phyloP scores from a whole-genome alignment of 441 rosid genomes.

The Bruguiera hainesii region DNA sequence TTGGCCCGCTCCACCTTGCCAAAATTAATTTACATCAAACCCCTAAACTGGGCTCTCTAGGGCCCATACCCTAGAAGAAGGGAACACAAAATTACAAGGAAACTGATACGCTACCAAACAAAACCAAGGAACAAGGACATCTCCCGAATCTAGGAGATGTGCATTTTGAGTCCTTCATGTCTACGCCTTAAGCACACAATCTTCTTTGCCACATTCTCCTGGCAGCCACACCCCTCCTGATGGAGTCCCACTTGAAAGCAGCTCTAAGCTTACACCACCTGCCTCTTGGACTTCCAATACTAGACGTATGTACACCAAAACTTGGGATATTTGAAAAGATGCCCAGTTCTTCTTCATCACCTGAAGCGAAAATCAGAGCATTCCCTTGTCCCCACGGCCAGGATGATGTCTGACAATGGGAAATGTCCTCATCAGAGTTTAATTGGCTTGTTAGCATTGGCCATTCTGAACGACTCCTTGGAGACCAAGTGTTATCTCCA shows the following conservation, averaged over 20 bases:
- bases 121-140: too few species aligned
- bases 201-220: slow-evolving; percentile 31
- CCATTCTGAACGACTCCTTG: slow-evolving; percentile 10
- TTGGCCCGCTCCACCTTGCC: neutral
- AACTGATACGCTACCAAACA: too few species aligned
- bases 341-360: slow-evolving; percentile 16
- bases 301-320: slow-evolving; percentile 21
- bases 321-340: slow-evolving; percentile 27
- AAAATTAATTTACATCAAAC: too few species aligned
- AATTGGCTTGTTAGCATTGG: slow-evolving; percentile 3
- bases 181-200: slow-evolving; percentile 19
- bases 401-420: slow-evolving; percentile 21
- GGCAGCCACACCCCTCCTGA: slow-evolving; percentile 29
- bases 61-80: too few species aligned
- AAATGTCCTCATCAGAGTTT: slow-evolving; percentile 4
- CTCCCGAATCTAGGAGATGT: slow-evolving; percentile 18
- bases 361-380: slow-evolving; percentile 12
- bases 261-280: slow-evolving; percentile 72
- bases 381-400: slow-evolving; percentile 29
- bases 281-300: slow-evolving; percentile 34
- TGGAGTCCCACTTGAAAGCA: slow-evolving; percentile 34
- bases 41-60: too few species aligned
- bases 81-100: too few species aligned
- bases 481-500: slow-evolving; percentile 24
- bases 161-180: slow-evolving; percentile 6